These are phyloP conservation scores for Sanghuangporus weigelae DNA, from an alignment of 1,284 basidiomycete species.

Conservation along the genomic window DNA sequence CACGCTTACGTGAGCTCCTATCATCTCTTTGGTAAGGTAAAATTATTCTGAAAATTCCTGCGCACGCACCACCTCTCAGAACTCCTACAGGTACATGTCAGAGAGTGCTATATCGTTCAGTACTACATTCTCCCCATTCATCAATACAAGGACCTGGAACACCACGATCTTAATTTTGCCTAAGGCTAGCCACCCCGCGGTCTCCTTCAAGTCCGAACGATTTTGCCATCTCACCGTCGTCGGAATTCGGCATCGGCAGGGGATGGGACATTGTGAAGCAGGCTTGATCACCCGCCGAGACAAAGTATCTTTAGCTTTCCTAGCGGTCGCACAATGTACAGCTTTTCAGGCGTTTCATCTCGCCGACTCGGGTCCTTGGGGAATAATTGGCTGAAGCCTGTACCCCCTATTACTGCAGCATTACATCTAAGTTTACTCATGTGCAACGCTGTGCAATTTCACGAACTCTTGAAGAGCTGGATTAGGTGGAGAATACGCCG, in stretches of 20 bases:
- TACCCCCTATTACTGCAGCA: background rate
- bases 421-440: background rate
- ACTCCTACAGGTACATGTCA: no score
- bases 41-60: no score
- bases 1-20: background rate
- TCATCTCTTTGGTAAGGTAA: background rate
- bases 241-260: background rate
- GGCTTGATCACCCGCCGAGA: background rate
- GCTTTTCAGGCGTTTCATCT: background rate
- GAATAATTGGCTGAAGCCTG: background rate
- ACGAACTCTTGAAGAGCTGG: background rate
- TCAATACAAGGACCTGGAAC: no score
- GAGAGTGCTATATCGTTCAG: no score
- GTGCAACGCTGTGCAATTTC: background rate
- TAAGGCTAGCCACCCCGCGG: background rate
- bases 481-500: background rate
- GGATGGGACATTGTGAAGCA: background rate
- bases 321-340: background rate
- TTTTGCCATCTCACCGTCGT: background rate
- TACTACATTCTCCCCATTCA: no score
- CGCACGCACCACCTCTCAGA: no score
- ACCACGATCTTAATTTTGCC: no score
- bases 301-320: background rate
- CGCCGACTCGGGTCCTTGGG: background rate
- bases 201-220: background rate